These are phyloP conservation scores for Kalanchoe fedtschenkoi DNA, from an alignment of 164 flowering plant genomes.

Conservation along the genomic window DNA sequence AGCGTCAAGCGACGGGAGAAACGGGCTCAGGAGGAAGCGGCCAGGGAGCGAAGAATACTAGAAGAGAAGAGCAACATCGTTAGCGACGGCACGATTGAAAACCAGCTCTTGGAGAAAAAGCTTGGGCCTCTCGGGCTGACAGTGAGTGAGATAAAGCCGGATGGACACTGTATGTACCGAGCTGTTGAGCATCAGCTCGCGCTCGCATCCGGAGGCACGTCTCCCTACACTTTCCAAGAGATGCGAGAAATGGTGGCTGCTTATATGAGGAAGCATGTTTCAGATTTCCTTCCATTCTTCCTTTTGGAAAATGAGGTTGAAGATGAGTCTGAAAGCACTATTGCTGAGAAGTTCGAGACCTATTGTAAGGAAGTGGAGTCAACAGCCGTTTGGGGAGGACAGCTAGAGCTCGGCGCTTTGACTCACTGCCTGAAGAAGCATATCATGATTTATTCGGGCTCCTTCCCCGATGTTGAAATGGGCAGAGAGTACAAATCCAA, in stretches of 20 bases:
- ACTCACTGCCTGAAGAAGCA: slow-evolving; percentile 78
- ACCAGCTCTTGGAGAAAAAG: slow-evolving; percentile 53
- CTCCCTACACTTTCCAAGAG: slow-evolving; percentile 53
- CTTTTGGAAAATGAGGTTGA: slow-evolving; percentile 49
- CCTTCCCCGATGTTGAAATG: slow-evolving; percentile 94
- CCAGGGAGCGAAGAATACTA: slow-evolving; percentile 72
- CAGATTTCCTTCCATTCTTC: slow-evolving; percentile 77
- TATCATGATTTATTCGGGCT: slow-evolving; percentile 69
- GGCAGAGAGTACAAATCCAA: slow-evolving; percentile 74
- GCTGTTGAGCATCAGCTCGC: slow-evolving; percentile 85
- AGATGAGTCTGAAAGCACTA: slow-evolving; percentile 33
- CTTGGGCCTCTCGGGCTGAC: slow-evolving; percentile 69
- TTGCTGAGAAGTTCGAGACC: slow-evolving; percentile 47
- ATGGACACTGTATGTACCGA: slow-evolving; percentile 88
- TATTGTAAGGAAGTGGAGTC: slow-evolving; percentile 78
- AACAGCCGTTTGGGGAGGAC: slow-evolving; percentile 95
- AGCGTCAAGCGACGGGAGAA: slow-evolving; percentile 62
- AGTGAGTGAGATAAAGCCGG: slow-evolving; percentile 76
- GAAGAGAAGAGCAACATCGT: slow-evolving; percentile 72
- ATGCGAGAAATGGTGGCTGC: slow-evolving; percentile 73
- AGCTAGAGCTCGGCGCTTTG: slow-evolving; percentile 81
- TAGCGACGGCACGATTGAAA: slow-evolving; percentile 62
- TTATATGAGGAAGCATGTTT: slow-evolving; percentile 60
- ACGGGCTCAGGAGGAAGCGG: slow-evolving; percentile 89
- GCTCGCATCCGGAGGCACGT: slow-evolving; percentile 41